A percentile compares a stretch with the other conserved stretches of the same genome.
Evolutionary conservation across 345 rosid genomes (phyloP).

Genomic region (Physaria fendleri): DNA sequence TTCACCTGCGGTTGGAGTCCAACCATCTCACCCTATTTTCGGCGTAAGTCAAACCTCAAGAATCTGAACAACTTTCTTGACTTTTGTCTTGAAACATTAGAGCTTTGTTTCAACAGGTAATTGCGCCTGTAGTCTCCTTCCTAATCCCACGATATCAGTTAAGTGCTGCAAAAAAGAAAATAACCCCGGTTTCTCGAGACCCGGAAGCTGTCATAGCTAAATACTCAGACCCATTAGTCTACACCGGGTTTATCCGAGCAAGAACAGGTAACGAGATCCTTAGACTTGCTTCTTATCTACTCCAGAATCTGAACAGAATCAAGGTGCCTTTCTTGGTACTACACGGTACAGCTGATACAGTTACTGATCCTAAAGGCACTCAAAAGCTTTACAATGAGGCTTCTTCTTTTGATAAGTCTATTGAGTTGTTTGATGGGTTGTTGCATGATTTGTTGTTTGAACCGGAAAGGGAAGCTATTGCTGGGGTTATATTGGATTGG

Average conservation of each 20-base stretch:
- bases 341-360: constrained; percentile 78
- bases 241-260: constrained; percentile 72
- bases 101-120: constrained; percentile 40
- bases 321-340: constrained; percentile 67
- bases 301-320: constrained; percentile 50
- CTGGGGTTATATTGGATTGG: constrained; percentile 64
- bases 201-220: constrained; percentile 72
- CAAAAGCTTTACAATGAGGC: constrained; percentile 57
- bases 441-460: constrained; percentile 84
- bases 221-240: constrained; percentile 83
- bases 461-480: constrained; percentile 61
- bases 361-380: constrained; percentile 80
- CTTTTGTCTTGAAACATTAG: not conserved
- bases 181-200: constrained; percentile 74
- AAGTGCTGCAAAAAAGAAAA: constrained; percentile 67
- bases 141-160: constrained; percentile 59
- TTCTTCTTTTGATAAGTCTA: constrained; percentile 60
- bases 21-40: constrained; percentile 78
- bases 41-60: constrained; percentile 34
- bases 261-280: constrained; percentile 87
- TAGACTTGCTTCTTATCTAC: constrained; percentile 54
- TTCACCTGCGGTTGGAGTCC: constrained; percentile 91
- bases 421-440: constrained; percentile 61
- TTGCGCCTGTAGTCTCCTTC: constrained; percentile 69
- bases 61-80: not conserved